A percentile compares a stretch with the other conserved stretches of the same genome.
These are phyloP conservation scores for Chondrus crispus DNA, from an alignment of 23 red algal species.

Conservation along the genomic window DNA sequence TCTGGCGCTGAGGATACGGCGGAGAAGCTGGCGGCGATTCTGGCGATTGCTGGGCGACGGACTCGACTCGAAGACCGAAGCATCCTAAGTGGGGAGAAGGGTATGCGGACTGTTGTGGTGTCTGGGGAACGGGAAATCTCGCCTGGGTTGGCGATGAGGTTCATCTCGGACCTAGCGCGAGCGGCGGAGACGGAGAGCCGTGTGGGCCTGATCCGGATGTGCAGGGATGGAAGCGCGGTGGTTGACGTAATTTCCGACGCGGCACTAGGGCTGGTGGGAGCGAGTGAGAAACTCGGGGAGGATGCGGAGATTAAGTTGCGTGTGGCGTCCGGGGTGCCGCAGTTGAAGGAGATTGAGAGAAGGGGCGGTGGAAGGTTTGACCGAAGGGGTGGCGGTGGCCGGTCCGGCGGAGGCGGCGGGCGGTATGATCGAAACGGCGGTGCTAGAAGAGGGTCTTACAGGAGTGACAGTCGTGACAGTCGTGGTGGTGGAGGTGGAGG, in stretches of 20 bases:
- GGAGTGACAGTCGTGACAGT: background rate
- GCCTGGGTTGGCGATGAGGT: constrained; percentile 48
- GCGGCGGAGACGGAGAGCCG: constrained; percentile 11
- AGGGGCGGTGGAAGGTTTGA: background rate
- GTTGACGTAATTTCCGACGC: constrained; percentile 72
- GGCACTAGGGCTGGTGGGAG: constrained; percentile 34
- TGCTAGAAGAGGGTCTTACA: background rate
- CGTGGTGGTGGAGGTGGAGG: background rate
- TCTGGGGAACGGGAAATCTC: background rate
- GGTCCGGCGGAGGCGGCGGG: background rate
- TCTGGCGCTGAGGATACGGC: constrained; percentile 23
- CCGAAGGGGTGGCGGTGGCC: background rate
- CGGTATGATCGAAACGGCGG: constrained; percentile 17
- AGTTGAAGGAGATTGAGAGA: constrained; percentile 16
- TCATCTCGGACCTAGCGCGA: constrained; percentile 58
- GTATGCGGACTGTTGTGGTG: constrained; percentile 77
- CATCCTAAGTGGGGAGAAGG: constrained; percentile 74
- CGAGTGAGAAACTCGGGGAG: constrained; percentile 4
- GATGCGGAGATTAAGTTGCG: constrained; percentile 3
- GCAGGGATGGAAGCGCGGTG: constrained; percentile 66
- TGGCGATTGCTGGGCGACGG: constrained; percentile 78
- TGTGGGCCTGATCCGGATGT: constrained; percentile 83
- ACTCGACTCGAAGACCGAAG: constrained; percentile 66
- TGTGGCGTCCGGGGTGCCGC: constrained; percentile 34
- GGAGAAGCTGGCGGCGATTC: constrained; percentile 55